These are phyloP conservation scores for Arthrobotrys iridis DNA, from an alignment of 2,329 filamentous ascomycete genomes.

Conservation along the genomic window DNA sequence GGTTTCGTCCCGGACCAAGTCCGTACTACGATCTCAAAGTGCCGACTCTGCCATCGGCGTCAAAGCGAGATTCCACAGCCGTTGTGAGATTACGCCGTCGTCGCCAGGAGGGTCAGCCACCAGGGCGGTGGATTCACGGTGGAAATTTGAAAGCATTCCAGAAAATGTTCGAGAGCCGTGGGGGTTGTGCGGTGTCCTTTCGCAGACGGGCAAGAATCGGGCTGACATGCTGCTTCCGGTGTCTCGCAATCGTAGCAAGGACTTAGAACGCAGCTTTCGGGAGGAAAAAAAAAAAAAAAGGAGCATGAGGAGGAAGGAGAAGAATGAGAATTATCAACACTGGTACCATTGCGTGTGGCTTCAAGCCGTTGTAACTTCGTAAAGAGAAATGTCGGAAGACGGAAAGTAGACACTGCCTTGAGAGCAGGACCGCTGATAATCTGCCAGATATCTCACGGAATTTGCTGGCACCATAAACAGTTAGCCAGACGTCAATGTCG, in stretches of 20 bases:
- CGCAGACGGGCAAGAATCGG: conserved; percentile 4
- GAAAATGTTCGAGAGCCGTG: conserved; percentile 28
- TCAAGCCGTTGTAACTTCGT: too few species aligned
- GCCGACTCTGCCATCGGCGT: conserved; percentile 33
- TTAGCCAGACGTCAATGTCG: conserved; percentile 3
- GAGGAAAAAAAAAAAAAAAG: too few species aligned
- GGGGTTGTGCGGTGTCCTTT: conserved; percentile 8
- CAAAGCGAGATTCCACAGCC: conserved; percentile 43
- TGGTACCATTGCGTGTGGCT: too few species aligned
- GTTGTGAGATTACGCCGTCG: conserved; percentile 10
- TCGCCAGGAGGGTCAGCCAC: neutral
- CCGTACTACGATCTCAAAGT: conserved; percentile 43
- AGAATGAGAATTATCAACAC: too few species aligned
- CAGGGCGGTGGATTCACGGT: conserved; percentile 13
- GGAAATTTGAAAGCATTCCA: conserved; percentile 46
- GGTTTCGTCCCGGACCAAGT: conserved; percentile 45
- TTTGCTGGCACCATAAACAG: conserved; percentile 20
- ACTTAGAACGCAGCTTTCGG: too few species aligned
- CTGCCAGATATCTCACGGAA: neutral
- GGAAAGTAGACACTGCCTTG: neutral
- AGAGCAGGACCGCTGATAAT: neutral
- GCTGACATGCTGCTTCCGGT: neutral
- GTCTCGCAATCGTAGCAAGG: neutral
- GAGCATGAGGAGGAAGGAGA: too few species aligned
- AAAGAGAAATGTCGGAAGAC: neutral